These are phyloP conservation scores for Jaapia argillacea DNA, from an alignment of 768 basidiomycete species.

Conservation along the genomic window DNA sequence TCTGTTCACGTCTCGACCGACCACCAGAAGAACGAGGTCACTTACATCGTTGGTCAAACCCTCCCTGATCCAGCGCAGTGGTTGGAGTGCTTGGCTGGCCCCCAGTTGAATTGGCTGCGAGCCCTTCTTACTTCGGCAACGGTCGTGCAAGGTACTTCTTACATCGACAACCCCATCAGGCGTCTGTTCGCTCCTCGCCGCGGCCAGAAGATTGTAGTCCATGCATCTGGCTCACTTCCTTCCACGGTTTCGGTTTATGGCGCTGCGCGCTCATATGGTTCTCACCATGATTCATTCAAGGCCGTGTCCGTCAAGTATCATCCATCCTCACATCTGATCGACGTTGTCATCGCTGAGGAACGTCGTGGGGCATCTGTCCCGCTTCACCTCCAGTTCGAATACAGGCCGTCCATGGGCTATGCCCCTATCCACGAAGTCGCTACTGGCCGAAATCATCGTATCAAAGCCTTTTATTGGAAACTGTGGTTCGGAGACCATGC, in stretches of 20 bases:
- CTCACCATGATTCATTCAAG: slow-evolving; percentile 69
- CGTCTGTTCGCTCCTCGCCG: slow-evolving; percentile 77
- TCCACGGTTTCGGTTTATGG: slow-evolving; percentile 62
- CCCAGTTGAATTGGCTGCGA: slow-evolving; percentile 76
- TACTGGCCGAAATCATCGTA: slow-evolving; percentile 73
- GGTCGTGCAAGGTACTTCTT: slow-evolving; percentile 79
- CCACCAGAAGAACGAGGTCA: slow-evolving; percentile 30
- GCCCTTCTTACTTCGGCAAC: slow-evolving; percentile 76
- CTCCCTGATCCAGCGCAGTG: slow-evolving; percentile 60
- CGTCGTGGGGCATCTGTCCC: slow-evolving; percentile 69
- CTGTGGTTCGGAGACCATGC: slow-evolving; percentile 92
- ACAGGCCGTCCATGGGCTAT: slow-evolving; percentile 81
- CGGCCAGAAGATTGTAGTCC: slow-evolving; percentile 69
- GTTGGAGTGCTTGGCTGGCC: slow-evolving; percentile 78
- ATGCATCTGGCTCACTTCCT: slow-evolving; percentile 31
- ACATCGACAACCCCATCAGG: slow-evolving; percentile 83
- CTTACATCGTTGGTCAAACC: slow-evolving; percentile 37
- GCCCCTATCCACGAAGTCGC: slow-evolving; percentile 90
- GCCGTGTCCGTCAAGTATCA: slow-evolving; percentile 67
- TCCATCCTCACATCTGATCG: slow-evolving; percentile 41
- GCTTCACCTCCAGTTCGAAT: slow-evolving; percentile 72
- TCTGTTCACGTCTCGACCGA: slow-evolving; percentile 25
- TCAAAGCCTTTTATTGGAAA: slow-evolving; percentile 98
- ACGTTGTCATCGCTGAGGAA: slow-evolving; percentile 76
- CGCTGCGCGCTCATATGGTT: slow-evolving; percentile 69